A percentile compares a stretch with the other conserved stretches of the same genome.
Evolutionary conservation across 352 stramenopile genomes (phyloP).

Genomic region (Peronosclerospora sorghi): DNA sequence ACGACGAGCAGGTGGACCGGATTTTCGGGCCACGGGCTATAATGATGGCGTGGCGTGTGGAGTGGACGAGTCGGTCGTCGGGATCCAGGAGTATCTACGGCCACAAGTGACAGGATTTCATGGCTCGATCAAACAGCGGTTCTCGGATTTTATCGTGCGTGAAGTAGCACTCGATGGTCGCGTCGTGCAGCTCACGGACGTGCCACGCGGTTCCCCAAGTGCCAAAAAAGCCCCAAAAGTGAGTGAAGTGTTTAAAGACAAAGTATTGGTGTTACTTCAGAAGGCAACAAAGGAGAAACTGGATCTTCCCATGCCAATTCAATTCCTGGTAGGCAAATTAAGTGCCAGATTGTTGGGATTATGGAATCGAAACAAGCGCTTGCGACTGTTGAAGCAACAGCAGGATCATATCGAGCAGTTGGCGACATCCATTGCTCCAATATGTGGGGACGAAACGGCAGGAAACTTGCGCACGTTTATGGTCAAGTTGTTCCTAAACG

Average conservation of each 20-base stretch:
- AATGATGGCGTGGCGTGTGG: conserved; percentile 66
- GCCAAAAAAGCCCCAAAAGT: conserved; percentile 49
- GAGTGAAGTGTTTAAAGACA: conserved; percentile 73
- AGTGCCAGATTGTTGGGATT: conserved; percentile 40
- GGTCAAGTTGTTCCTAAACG: conserved; percentile 22
- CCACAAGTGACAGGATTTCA: conserved; percentile 65
- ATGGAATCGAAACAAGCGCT: conserved; percentile 57
- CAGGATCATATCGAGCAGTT: conserved; percentile 36
- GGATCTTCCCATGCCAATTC: conserved; percentile 25
- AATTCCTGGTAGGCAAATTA: conserved; percentile 49
- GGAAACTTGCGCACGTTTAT: conserved; percentile 33
- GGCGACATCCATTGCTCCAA: conserved; percentile 20
- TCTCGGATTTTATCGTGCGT: conserved; percentile 87
- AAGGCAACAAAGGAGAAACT: conserved; percentile 26
- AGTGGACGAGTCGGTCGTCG: conserved; percentile 63
- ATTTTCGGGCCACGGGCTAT: conserved; percentile 55
- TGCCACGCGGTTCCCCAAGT: conserved; percentile 33
- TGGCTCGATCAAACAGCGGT: conserved; percentile 83
- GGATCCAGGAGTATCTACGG: conserved; percentile 57
- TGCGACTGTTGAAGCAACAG: conserved; percentile 19
- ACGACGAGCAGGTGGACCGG: conserved; percentile 12
- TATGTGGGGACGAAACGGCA: conserved; percentile 39
- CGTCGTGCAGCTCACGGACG: conserved; percentile 52
- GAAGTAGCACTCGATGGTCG: conserved; percentile 57
- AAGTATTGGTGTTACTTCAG: conserved; percentile 49